Conservation (phyloP, 768 basidiomycete species). For the Naganishia onofrii region DNA sequence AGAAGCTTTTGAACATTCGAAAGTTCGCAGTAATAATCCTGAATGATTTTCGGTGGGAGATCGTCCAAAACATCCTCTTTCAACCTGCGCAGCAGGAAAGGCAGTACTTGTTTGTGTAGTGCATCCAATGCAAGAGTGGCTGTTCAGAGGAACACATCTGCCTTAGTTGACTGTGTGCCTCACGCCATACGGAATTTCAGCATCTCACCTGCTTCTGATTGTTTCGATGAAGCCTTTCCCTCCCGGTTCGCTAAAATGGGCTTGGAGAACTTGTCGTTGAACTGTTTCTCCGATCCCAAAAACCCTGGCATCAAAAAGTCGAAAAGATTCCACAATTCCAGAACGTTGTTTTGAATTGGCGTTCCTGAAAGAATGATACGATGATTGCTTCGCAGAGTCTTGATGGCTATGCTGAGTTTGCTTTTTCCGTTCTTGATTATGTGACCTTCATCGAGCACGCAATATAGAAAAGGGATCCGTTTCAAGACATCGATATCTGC, state of each 20-base stretch:
- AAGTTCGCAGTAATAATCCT: conserved; percentile 97
- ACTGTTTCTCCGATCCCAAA: conserved; percentile 87
- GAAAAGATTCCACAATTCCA: conserved; percentile 97
- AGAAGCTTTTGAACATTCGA: conserved; percentile 89
- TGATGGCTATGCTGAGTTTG: conserved; percentile 94
- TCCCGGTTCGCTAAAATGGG: conserved; percentile 93
- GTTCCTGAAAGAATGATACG: conserved; percentile 93
- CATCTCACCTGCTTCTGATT: conserved; percentile 80
- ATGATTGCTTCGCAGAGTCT: conserved; percentile 82
- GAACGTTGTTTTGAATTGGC: conserved; percentile 97
- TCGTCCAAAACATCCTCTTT: conserved; percentile 97
- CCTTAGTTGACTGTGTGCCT: neutral
- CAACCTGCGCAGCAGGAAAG: conserved; percentile 89
- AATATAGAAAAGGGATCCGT: conserved; percentile 82
- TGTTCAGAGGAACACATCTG: conserved; percentile 48
- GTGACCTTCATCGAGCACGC: conserved; percentile 96
- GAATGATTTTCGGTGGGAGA: conserved; percentile 97
- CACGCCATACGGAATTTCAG: neutral
- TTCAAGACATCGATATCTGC: conserved; percentile 77
- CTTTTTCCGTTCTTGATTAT: conserved; percentile 99
- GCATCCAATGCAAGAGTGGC: conserved; percentile 92
- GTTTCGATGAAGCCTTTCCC: conserved; percentile 78
- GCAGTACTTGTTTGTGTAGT: conserved; percentile 97
- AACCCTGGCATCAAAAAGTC: conserved; percentile 99
- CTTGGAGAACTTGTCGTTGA: conserved; percentile 93